Evolutionary conservation across 1,139 yeast species (phyloP).

Genomic region (Geotrichum histeridarum): DNA sequence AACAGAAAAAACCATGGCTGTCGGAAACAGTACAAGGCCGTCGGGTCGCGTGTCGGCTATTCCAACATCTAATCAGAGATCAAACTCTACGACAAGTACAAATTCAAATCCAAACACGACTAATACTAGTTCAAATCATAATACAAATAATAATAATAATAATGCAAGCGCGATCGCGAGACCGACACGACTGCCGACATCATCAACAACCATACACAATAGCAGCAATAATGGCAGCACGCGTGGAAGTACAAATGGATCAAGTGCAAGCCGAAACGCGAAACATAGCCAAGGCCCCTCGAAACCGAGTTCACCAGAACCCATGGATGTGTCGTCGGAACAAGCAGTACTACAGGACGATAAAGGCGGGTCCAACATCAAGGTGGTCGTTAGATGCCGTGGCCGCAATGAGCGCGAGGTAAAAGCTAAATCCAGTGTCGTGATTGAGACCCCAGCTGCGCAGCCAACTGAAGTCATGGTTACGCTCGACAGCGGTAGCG

Average conservation of each 20-base stretch:
- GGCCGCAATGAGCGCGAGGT: constrained; percentile 73
- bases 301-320: background rate
- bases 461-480: constrained; percentile 15
- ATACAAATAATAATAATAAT: constrained; percentile 1
- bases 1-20: no score
- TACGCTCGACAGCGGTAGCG: constrained; percentile 6
- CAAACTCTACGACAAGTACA: background rate
- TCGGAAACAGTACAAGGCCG: no score
- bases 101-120: background rate
- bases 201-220: background rate
- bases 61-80: background rate
- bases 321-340: background rate
- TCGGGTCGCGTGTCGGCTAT: no score
- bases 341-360: background rate
- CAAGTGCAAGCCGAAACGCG: background rate
- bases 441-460: constrained; percentile 42
- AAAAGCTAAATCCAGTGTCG: constrained; percentile 64
- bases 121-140: background rate
- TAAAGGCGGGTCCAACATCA: constrained; percentile 46
- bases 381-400: constrained; percentile 85
- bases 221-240: background rate
- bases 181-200: background rate
- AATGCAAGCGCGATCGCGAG: constrained; percentile 3
- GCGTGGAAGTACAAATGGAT: background rate
- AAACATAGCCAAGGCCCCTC: background rate